These are phyloP conservation scores for Leishmania amazonensis DNA, from an alignment of 208 protist species.

Conservation along the genomic window DNA sequence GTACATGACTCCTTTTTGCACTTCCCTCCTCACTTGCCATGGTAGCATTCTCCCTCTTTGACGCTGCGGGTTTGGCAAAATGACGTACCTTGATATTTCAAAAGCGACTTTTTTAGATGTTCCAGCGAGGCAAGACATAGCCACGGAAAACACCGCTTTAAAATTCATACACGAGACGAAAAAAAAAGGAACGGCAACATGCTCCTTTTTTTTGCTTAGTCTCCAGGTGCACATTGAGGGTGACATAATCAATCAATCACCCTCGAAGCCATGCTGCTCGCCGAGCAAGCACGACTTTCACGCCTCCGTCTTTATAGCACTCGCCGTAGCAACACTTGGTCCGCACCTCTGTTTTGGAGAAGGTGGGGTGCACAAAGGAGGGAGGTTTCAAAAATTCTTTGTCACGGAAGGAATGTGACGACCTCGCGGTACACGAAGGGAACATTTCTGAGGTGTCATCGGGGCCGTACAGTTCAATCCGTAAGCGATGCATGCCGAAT, in stretches of 20 bases:
- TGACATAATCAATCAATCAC: background rate
- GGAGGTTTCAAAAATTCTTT: background rate
- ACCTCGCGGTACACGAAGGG: background rate
- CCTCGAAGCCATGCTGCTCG: background rate
- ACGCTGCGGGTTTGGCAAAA: background rate
- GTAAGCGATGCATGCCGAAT: background rate
- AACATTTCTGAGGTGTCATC: background rate
- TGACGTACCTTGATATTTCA: background rate
- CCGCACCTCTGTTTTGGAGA: background rate
- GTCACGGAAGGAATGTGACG: background rate
- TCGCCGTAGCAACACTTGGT: background rate
- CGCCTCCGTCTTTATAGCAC: background rate
- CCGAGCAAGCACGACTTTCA: background rate
- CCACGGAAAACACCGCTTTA: background rate
- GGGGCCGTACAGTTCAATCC: background rate
- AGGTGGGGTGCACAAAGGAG: background rate
- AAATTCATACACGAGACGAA: background rate
- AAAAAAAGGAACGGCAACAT: background rate
- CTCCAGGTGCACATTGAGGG: background rate
- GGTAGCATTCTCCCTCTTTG: background rate
- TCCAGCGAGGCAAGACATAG: background rate
- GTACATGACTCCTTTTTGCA: background rate
- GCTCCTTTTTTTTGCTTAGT: background rate
- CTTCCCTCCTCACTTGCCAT: too few relatives aligned
- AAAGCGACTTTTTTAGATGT: background rate